phyloP scores from a whole-genome alignment of 148 eudicot species.

The Talinum fruticosum region DNA sequence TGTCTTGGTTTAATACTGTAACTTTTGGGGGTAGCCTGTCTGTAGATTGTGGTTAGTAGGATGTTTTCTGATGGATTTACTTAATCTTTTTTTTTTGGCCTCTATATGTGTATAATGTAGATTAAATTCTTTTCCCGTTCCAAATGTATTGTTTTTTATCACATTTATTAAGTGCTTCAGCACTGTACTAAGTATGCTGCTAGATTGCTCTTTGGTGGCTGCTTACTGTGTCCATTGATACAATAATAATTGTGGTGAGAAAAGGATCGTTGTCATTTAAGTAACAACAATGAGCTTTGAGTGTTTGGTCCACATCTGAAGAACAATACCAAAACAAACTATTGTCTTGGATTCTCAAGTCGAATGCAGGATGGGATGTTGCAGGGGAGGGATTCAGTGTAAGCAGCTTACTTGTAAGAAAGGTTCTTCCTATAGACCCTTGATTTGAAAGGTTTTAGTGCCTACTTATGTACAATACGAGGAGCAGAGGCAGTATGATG shows the following conservation, averaged over 20 bases:
- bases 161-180: not conserved
- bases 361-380: not conserved
- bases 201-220: not conserved
- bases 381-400: not conserved
- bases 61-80: not conserved
- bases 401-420: not conserved
- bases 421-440: not conserved
- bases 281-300: not conserved
- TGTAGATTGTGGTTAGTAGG: not conserved
- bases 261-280: not conserved
- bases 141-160: not conserved
- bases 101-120: not conserved
- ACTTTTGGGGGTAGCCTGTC: not conserved
- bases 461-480: not conserved
- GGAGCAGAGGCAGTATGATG: not conserved
- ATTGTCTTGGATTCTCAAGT: not conserved
- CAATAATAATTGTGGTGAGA: not conserved
- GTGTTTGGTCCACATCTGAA: not conserved
- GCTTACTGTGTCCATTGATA: conserved; percentile 1
- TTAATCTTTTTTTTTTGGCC: not conserved
- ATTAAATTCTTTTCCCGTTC: not conserved
- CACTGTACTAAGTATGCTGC: not conserved
- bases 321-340: not conserved
- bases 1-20: not conserved
- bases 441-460: not conserved